Evolutionary conservation across 352 stramenopile genomes (phyloP).

Genomic region (Pythium graminicola): DNA sequence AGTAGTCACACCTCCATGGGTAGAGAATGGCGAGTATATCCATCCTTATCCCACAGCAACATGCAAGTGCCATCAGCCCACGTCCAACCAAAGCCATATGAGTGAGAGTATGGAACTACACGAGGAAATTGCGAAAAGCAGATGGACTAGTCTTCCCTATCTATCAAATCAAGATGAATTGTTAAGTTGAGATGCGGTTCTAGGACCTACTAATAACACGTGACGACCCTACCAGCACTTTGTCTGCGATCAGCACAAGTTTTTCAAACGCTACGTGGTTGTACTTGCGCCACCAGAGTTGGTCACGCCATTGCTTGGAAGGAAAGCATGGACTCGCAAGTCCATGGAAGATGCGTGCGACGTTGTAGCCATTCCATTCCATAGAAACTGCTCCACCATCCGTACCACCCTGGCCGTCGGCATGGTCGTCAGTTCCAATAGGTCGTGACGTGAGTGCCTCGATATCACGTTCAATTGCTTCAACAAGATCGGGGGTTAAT

Average conservation of each 20-base stretch:
- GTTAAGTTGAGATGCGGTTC: background rate
- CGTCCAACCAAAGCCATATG: background rate
- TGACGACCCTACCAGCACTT: slow-evolving; percentile 28
- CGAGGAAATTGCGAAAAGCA: background rate
- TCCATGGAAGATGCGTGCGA: slow-evolving; percentile 74
- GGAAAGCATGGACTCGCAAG: slow-evolving; percentile 60
- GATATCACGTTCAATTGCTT: slow-evolving; percentile 51
- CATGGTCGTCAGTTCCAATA: slow-evolving; percentile 15
- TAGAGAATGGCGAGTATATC: no score
- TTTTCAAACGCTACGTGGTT: slow-evolving; percentile 61
- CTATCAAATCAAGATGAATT: background rate
- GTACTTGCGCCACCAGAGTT: slow-evolving; percentile 63
- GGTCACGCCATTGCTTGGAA: slow-evolving; percentile 50
- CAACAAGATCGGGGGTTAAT: slow-evolving; percentile 40
- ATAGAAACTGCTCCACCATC: slow-evolving; percentile 1
- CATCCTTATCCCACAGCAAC: no score
- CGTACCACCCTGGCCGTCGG: slow-evolving; percentile 2
- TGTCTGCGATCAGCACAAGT: slow-evolving; percentile 54
- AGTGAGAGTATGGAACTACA: background rate
- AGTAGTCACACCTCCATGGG: no score
- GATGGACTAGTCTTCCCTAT: background rate
- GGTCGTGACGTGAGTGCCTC: slow-evolving; percentile 28
- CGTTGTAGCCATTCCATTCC: slow-evolving; percentile 56
- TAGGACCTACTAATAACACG: background rate
- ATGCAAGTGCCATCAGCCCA: background rate